Evolutionary conservation across 2,329 filamentous ascomycete genomes (phyloP).

Genomic region (Fusarium sp.): DNA sequence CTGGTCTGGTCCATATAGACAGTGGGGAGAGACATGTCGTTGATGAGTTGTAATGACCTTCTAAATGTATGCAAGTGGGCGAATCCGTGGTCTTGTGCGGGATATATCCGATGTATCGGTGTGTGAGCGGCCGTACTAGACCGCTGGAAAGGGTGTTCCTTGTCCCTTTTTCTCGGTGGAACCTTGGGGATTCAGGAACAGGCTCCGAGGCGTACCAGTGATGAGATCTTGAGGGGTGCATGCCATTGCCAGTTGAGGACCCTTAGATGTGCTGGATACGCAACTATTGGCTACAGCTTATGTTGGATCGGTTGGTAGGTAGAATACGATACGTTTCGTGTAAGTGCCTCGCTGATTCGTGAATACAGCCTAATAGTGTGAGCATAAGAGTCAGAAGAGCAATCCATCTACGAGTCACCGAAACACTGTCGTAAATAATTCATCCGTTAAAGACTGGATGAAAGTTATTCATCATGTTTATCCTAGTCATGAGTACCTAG

Average conservation of each 20-base stretch:
- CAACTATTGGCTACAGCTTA: background rate
- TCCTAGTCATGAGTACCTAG: background rate
- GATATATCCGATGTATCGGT: constrained; percentile 14
- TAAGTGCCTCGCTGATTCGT: background rate
- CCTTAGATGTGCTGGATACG: background rate
- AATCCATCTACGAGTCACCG: background rate
- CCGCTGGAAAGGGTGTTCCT: constrained; percentile 12
- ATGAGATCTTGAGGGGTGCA: constrained; percentile 3
- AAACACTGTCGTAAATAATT: background rate
- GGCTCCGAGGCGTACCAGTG: background rate
- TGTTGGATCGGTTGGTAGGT: background rate
- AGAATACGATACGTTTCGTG: background rate
- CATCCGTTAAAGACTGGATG: background rate
- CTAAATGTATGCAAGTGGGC: constrained; percentile 14
- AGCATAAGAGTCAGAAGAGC: background rate
- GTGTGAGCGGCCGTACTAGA: constrained; percentile 1
- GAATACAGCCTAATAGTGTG: background rate
- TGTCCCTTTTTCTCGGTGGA: constrained; percentile 2
- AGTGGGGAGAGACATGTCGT: background rate
- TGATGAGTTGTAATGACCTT: background rate
- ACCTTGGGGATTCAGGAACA: constrained; percentile 22
- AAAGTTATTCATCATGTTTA: background rate
- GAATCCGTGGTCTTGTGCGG: constrained; percentile 17
- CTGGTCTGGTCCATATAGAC: background rate
- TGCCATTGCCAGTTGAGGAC: constrained; percentile 11